Base-by-base conservation (phyloP, 2,329 filamentous ascomycete species). In the Fusarium metavorans region DNA sequence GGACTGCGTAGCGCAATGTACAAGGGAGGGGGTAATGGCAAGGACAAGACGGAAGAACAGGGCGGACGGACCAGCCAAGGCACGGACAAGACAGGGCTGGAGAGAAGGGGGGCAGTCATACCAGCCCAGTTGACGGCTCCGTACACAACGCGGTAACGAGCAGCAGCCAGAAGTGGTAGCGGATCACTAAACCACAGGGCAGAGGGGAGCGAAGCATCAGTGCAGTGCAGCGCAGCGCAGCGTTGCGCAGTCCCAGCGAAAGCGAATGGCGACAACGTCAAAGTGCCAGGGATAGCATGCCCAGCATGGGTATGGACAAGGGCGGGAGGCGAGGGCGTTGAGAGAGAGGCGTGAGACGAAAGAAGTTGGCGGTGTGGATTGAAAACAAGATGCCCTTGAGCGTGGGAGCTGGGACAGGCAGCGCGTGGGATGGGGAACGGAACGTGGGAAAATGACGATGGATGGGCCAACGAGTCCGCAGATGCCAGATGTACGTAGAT, bases 31-130 rank as follows among this genome's bases (percentile, higher is more conserved):
- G 25, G 45, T 25, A 50, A 50, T 39, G 56, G 30, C 16, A 23
- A 56, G 32, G 59, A 60, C 50, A 50, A 62, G 43, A 67, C 54
- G 41, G 59, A 67, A 73, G 65, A 76, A 62, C 69, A 71, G 66
- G 73, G 75, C 75, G 75, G 67, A 71, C 75, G 69, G 70, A 67
- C 75, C 71, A 72, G 35, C 34, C 34, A 64, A 67, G 68, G 60
- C 65, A 73, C 66, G 65, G 67, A 67, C 66, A 73, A 75, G 69
- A 72, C 76, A 77, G 69, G 71, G 64, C 73, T 70, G 65, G 63
- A 72, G 60, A 63, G 58, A 67, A 57, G 67, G 60, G 68, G 72
- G 71, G 61, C 34, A 39, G 63, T 71, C 71, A 73, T 73, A 56
- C 71, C 67, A 70, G 65, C 71, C 67, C 67, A 70, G 67, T 73